phyloP scores from a whole-genome alignment of 257 asterid genomes.

The Solanum rostratum region DNA sequence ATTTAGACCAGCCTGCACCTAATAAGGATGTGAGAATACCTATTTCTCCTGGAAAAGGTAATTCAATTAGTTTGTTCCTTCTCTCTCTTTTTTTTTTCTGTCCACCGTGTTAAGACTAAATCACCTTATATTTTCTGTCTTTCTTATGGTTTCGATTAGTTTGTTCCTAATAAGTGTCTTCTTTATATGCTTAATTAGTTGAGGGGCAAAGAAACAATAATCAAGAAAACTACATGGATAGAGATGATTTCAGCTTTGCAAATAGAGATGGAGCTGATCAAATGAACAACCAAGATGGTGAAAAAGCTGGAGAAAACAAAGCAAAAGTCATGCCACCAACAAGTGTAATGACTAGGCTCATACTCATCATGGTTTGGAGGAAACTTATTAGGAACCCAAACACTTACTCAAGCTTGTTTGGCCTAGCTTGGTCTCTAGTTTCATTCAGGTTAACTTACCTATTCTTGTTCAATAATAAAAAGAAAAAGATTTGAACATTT shows the following conservation, averaged over 20 bases:
- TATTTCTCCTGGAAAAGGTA: conserved; percentile 37
- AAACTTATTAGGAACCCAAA: conserved; percentile 93
- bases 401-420: conserved; percentile 88
- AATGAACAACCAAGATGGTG: conserved; percentile 26
- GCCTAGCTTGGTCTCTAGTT: conserved; percentile 76
- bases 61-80: neutral
- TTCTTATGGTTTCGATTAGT: neutral
- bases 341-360: conserved; percentile 95
- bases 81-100: no score
- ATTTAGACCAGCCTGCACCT: conserved; percentile 34
- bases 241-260: conserved; percentile 55
- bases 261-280: conserved; percentile 26
- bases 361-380: conserved; percentile 95
- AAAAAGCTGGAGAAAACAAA: conserved; percentile 32
- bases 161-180: neutral
- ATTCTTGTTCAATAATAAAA: neutral
- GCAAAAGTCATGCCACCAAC: conserved; percentile 78
- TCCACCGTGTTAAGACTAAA: no score
- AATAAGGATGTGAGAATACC: conserved; percentile 56
- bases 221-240: conserved; percentile 40
- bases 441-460: conserved; percentile 54
- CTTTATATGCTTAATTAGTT: conserved; percentile 3
- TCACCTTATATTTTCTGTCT: no score
- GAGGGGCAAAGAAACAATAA: conserved; percentile 41
- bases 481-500: neutral